Evolutionary conservation across 345 rosid species (phyloP), one percentile per base, ranked within the genome.

Genomic region (Kandelia obovata): DNA sequence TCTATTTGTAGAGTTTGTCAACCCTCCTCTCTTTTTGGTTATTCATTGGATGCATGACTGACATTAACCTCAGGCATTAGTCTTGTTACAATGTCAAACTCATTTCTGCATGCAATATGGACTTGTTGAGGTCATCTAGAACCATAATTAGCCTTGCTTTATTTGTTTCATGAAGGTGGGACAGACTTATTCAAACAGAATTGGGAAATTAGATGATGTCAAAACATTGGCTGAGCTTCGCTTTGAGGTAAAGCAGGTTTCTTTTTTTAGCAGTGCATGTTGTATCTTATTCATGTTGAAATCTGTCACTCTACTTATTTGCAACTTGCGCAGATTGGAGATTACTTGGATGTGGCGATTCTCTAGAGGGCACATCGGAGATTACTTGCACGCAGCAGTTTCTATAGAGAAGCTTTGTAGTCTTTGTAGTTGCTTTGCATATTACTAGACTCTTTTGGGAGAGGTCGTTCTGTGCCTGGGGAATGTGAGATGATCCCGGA

Each of bases 261-360:
- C 30, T 21, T 46, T 46, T 35, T 28, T 21, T 51, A 35, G 20
- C 19, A 53, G 35, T 15, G 23, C 15, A n/a, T 55, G 15, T 55
- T 7, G 58, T 34, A 7, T 17, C 46, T 35, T 70, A 64, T 6
- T 37, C n/a, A 27, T 8, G 15, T 47, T 57, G 30, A 46, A 51
- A 60, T 28, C 27, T 69, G 52, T 69, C 46, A 47, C 79, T 52
- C 25, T 17, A 74, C 49, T 43, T 21, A 52, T 65, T 25, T 49
- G 67, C 59, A 64, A 26, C 25, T 0, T 74, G 35, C 75, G 59
- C 85, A 94, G 98, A 89, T 94, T 57, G 97, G 97, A 64, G 97
- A 94, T 74, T 89, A 89, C 83, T 83, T 94, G 83, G 98, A 94
- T 56, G 95, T 91, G 80, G 95, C 98, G 17, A 82, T 88, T 71